Evolutionary conservation across 495 filamentous ascomycete genomes (phyloP), one percentile per base, ranked within the genome.

Genomic region (Tuber calosporum): DNA sequence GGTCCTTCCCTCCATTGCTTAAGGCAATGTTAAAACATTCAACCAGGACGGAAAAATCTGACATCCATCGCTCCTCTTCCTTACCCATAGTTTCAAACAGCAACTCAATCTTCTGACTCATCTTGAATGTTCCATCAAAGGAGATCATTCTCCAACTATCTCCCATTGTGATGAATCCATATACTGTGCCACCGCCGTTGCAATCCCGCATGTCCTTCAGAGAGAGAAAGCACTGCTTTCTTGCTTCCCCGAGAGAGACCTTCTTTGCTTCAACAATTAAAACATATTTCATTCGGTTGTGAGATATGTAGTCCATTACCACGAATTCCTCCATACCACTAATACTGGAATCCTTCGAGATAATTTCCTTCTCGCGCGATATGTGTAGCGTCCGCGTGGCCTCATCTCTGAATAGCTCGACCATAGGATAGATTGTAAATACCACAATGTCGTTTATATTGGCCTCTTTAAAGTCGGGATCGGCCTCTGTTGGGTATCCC

Each of bases 21-120:
- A 77, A 74, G 13, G 72, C 72, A 7, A 38, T 68, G 19, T 77
- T 58, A 39, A 74, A 68, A 72, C 75, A 74, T 17, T 69, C 68
- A 45, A 71, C 39, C 72, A 74, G 20, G 15, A 58, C 9, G 11
- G 72, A 74, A 20, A 62, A 71, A 36, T 74, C 68, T 45, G 58
- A 68, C 40, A 71, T 72, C 75, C 73, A 75, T 20, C 41, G 41
- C 58, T 77, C 62, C 71, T 74, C 41, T 17, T 71, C 68, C 22
- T 67, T 8, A n/a, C 38, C 42, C 67, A 76, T 76, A 6, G 42
- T 41, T 19, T 70, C 68, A 62, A 77, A 74, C 38, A 68, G 8
- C 68, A 53, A 34, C 15, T 45, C n/a, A 34, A 69, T 45, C 45
- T 72, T 66, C 26, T 70, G 26, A 34, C 22, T 73, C 34, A 72